Base-by-base conservation (phyloP, 2,329 filamentous ascomycete species). In the Didymosphaeria variabile region DNA sequence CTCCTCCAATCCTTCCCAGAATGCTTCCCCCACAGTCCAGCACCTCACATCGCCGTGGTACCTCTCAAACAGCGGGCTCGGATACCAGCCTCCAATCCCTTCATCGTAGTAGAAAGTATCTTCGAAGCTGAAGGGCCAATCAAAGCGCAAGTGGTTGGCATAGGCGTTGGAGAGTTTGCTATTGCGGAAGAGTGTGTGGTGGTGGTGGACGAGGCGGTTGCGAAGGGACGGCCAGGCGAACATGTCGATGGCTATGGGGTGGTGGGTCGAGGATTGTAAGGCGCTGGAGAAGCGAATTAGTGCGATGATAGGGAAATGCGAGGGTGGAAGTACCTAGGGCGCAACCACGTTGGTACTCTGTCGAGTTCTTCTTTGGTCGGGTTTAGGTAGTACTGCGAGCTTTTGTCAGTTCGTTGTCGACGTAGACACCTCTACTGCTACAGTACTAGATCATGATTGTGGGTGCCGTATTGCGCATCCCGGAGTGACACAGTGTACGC, bases 211-310 rank as follows among this genome's bases (percentile, higher is more conserved):
- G 9, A 77, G 64, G 53, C 73, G 72, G 51, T 71, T 62, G 53
- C 74, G 71, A 6, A 77, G 66, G 0, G 71, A 70, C 4, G 72
- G 74, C 74, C 73, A 77, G 5, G 74, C 70, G 55, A 76, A 76
- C 62, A 76, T 76, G 57, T 77, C 73, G 50, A 77, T 44, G 13
- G 72, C 69, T 12, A 73, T 65, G 44, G 72, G 73, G 59, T 77
- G 73, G 9, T 59, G 59, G 2, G 63, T 71, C 2, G 66, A 62
- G 12, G 72, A 60, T 62, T 77, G 74, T 6, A 65, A 49, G 17
- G 59, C 9, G 42, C 70, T 75, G 42, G 34, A 49, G 7, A 51
- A 17, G 6, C 10, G 23, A 29, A 17, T 42, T 34, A 54, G 31
- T 21, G n/a, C n/a, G 56, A 57, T 32, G 31, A 51, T 46, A 34